A percentile compares a stretch with the other conserved stretches of the same genome.
phyloP scores from a whole-genome alignment of 495 filamentous ascomycete species.

The Aspergillus conjunctus region DNA sequence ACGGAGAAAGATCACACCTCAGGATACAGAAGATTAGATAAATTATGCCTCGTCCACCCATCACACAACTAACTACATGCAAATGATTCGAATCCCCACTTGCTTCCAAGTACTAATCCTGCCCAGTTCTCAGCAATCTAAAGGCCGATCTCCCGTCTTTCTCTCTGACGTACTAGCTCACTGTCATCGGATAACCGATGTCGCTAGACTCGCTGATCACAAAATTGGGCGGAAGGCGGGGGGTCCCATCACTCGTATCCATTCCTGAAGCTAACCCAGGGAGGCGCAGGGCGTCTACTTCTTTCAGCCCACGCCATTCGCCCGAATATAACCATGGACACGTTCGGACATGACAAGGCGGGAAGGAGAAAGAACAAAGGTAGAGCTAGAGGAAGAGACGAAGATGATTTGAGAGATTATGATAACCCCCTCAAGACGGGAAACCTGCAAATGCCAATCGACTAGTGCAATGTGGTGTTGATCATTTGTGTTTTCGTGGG shows the following conservation, averaged over 20 bases:
- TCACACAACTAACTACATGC: neutral
- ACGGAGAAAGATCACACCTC: too few species aligned
- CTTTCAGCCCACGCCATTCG: slow-evolving; percentile 1
- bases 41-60: neutral
- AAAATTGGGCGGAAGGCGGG: neutral
- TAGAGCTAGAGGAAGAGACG: neutral
- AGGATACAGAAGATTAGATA: too few species aligned
- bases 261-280: neutral
- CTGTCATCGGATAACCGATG: neutral
- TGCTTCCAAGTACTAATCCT: slow-evolving; percentile 9
- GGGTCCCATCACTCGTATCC: slow-evolving; percentile 6
- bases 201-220: slow-evolving; percentile 1
- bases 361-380: neutral
- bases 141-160: slow-evolving; percentile 26
- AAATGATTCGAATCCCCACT: slow-evolving; percentile 3
- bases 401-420: neutral
- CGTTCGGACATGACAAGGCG: neutral
- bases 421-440: neutral
- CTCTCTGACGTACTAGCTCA: slow-evolving; percentile 1
- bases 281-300: neutral
- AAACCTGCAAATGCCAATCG: slow-evolving; percentile 7
- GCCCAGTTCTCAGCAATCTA: slow-evolving; percentile 15
- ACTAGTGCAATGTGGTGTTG: slow-evolving; percentile 22
- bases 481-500: slow-evolving; percentile 18
- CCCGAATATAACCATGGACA: neutral